A percentile compares a stretch with the other conserved stretches of the same genome.
Evolutionary conservation across 176 grass and related monocot genomes (phyloP).

Genomic region (Otatea glauca): DNA sequence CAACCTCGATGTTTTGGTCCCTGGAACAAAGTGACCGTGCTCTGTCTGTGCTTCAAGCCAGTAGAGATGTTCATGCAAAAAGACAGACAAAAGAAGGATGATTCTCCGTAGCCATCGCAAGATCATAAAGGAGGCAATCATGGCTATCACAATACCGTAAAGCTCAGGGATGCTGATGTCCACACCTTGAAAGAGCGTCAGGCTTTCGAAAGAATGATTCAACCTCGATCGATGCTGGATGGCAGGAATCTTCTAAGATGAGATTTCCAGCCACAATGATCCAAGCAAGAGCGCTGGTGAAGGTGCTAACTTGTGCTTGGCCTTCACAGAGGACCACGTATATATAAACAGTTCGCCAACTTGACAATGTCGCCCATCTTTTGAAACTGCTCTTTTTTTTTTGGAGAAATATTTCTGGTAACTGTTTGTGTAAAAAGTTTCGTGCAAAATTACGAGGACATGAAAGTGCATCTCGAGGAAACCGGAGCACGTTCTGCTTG

Average conservation of each 20-base stretch:
- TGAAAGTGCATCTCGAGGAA: conserved; percentile 19
- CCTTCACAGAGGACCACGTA: background rate
- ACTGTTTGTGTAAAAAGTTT: background rate
- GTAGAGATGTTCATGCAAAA: conserved; percentile 26
- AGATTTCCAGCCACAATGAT: background rate
- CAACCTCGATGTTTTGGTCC: conserved; percentile 12
- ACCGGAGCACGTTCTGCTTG: background rate
- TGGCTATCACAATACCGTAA: background rate
- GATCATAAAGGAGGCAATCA: conserved; percentile 46
- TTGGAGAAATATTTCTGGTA: background rate
- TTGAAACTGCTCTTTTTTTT: background rate
- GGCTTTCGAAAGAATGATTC: conserved; percentile 25
- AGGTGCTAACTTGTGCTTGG: conserved; percentile 32
- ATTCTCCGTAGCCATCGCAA: conserved; percentile 36
- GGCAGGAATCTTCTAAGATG: conserved; percentile 5
- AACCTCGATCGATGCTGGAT: background rate
- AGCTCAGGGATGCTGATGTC: background rate
- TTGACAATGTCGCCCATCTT: background rate
- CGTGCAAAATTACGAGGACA: background rate
- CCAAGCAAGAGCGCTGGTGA: conserved; percentile 26
- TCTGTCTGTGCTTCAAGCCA: background rate
- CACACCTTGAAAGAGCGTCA: background rate
- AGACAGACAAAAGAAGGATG: background rate
- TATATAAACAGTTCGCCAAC: conserved; percentile 24
- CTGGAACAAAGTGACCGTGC: conserved; percentile 8